Percentiles rank a stretch among this genome's conserved stretches.
These are phyloP conservation scores for Arachnopeziza araneosa DNA, from an alignment of 2,329 filamentous ascomycete species.

Conservation along the genomic window DNA sequence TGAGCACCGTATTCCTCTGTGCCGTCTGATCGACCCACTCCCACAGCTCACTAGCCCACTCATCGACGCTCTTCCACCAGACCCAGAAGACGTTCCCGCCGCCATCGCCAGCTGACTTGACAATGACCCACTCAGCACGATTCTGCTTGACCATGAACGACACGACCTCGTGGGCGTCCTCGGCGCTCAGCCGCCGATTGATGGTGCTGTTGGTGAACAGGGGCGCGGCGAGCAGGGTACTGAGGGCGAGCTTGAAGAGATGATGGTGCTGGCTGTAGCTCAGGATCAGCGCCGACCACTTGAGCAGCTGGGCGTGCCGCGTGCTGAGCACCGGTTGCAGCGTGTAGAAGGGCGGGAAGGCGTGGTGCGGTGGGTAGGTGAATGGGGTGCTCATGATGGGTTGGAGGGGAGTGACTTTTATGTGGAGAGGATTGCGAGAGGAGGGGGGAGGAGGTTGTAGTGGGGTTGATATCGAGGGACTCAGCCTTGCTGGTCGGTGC, in stretches of 20 bases:
- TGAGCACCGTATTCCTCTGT: conserved; percentile 84
- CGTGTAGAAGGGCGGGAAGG: conserved; percentile 84
- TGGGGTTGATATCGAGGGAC: not conserved
- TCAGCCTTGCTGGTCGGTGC: no score
- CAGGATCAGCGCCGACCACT: conserved; percentile 84
- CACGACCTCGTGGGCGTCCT: conserved; percentile 53
- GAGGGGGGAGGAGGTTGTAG: not conserved
- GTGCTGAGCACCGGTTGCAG: conserved; percentile 70
- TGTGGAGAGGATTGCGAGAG: no score
- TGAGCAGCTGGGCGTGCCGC: conserved; percentile 67
- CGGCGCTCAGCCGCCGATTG: conserved; percentile 43
- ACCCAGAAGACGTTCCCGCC: conserved; percentile 55
- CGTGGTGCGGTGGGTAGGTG: conserved; percentile 58
- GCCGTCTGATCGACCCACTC: conserved; percentile 80
- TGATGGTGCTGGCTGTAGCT: conserved; percentile 75
- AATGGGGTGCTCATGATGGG: conserved; percentile 32
- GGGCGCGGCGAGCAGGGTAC: conserved; percentile 49
- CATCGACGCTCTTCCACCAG: conserved; percentile 81
- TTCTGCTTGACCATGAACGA: conserved; percentile 55
- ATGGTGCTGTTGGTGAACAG: conserved; percentile 55
- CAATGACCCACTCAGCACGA: conserved; percentile 55
- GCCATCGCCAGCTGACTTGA: conserved; percentile 49
- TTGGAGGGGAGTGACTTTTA: no score
- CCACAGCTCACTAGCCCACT: conserved; percentile 79
- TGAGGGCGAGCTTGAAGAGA: conserved; percentile 68